Percentiles rank a stretch among this genome's conserved stretches.
Evolutionary conservation across 2,329 filamentous ascomycete species (phyloP).

Genomic region (Chaetothyriales sp.): DNA sequence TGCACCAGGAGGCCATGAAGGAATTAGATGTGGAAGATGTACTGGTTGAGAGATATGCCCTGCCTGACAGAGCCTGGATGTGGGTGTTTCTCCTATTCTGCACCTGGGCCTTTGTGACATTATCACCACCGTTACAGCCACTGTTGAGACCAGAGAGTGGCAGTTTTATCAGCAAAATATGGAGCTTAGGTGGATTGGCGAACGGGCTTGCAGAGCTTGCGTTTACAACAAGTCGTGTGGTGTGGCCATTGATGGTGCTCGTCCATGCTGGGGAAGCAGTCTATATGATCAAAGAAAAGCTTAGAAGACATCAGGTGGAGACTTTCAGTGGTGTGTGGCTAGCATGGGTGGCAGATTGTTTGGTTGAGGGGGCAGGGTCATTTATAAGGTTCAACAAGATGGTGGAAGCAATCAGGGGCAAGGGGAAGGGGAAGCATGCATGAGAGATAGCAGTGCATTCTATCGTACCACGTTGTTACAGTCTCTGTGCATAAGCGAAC

Average conservation of each 20-base stretch:
- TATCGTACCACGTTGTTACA: too few species aligned
- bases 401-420: conserved; percentile 27
- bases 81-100: conserved; percentile 4
- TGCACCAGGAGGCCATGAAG: conserved; percentile 47
- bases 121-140: conserved; percentile 36
- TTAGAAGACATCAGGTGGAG: conserved; percentile 39
- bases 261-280: conserved; percentile 53
- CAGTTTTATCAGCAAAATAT: conserved; percentile 29
- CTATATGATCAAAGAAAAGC: conserved; percentile 29
- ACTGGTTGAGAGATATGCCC: conserved; percentile 38
- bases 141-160: conserved; percentile 39
- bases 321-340: conserved; percentile 36
- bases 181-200: conserved; percentile 34
- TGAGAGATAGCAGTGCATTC: conserved; percentile 22
- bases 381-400: conserved; percentile 33
- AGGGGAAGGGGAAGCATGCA: conserved; percentile 21
- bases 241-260: conserved; percentile 44
- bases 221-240: conserved; percentile 41
- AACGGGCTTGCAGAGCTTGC: conserved; percentile 46
- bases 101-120: conserved; percentile 34
- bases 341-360: conserved; percentile 36
- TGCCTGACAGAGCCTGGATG: conserved; percentile 20
- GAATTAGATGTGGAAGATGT: conserved; percentile 47
- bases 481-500: too few species aligned
- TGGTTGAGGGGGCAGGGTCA: conserved; percentile 39